Percentiles rank a stretch among this genome's conserved stretches.
Conservation (phyloP, 768 basidiomycete species). For the Nidula microcarpa region DNA sequence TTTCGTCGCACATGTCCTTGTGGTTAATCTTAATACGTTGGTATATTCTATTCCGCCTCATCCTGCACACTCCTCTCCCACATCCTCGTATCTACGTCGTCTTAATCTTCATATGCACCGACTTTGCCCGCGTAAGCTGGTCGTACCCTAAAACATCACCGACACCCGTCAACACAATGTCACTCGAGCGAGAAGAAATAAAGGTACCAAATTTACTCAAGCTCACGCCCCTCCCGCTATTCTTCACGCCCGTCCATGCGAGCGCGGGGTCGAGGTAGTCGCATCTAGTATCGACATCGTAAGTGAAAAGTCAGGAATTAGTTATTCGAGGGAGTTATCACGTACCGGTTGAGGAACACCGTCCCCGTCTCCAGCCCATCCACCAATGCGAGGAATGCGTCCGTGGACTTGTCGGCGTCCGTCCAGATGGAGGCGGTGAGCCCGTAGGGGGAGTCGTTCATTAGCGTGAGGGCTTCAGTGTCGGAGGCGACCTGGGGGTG, state of each 20-base stretch:
- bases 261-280: conserved; percentile 92
- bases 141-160: conserved; percentile 63
- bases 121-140: conserved; percentile 79
- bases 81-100: conserved; percentile 21
- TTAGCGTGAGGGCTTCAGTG: conserved; percentile 82
- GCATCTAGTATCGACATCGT: conserved; percentile 39
- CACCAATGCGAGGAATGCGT: conserved; percentile 63
- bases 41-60: no score
- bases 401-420: conserved; percentile 62
- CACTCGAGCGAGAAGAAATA: neutral
- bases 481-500: conserved; percentile 70
- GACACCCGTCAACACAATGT: conserved; percentile 4
- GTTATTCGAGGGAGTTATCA: no score
- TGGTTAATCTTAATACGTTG: no score
- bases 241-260: conserved; percentile 92
- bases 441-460: conserved; percentile 97
- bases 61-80: no score
- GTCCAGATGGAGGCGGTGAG: conserved; percentile 97
- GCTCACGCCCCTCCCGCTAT: conserved; percentile 89
- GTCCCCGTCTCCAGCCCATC: conserved; percentile 85
- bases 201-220: conserved; percentile 82
- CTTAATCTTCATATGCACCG: conserved; percentile 79
- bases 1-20: no score
- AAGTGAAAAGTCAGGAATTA: no score
- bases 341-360: conserved; percentile 86